Evolutionary conservation across 164 flowering plant genomes (phyloP).

Genomic region (Magnolia changhungtana): DNA sequence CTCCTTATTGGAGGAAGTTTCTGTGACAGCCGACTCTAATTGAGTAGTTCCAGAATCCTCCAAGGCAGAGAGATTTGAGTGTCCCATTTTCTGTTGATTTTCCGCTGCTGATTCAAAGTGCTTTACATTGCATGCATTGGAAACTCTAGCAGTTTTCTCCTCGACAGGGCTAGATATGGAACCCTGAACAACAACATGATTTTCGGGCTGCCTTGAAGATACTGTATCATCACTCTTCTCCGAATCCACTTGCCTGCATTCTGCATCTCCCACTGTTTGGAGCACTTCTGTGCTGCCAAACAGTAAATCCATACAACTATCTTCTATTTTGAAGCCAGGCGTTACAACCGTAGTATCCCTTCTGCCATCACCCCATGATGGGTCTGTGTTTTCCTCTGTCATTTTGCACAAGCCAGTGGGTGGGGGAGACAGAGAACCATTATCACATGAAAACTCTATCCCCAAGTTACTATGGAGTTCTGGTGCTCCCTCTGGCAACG

Average conservation of each 20-base stretch:
- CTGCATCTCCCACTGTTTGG: constrained; percentile 11
- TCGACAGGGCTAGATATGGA: background rate
- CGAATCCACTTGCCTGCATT: constrained; percentile 4
- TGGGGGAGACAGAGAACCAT: background rate
- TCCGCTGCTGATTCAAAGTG: constrained; percentile 12
- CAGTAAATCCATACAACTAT: background rate
- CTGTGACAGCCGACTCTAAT: constrained; percentile 19
- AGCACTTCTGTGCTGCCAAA: background rate
- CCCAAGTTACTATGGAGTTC: constrained; percentile 9
- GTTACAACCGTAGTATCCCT: background rate
- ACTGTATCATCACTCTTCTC: constrained; percentile 26
- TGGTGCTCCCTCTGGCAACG: constrained; percentile 1
- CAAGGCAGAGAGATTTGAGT: constrained; percentile 7
- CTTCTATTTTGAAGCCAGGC: constrained; percentile 1
- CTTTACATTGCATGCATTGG: constrained; percentile 12
- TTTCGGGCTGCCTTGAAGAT: constrained; percentile 14
- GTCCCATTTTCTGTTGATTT: constrained; percentile 3
- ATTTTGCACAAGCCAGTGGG: background rate
- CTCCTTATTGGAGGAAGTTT: constrained; percentile 10
- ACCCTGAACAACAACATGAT: constrained; percentile 17
- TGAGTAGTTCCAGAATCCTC: constrained; percentile 11
- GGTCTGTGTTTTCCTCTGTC: background rate
- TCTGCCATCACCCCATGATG: constrained; percentile 1
- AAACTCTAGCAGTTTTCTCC: background rate
- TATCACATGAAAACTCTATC: background rate